Evolutionary conservation across 306 rosid genomes (phyloP).

Genomic region (Coriaria nepalensis): DNA sequence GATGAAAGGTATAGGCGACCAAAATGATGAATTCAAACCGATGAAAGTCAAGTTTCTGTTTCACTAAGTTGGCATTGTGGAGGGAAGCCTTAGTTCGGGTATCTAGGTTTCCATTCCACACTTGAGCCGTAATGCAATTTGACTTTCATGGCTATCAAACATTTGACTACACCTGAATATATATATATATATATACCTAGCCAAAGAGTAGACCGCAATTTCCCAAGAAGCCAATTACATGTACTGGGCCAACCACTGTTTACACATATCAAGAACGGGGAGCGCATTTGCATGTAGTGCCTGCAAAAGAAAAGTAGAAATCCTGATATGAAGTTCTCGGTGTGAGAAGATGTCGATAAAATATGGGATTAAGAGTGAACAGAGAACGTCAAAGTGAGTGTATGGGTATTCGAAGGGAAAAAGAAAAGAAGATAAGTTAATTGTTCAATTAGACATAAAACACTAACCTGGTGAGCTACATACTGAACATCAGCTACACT

Average conservation of each 20-base stretch:
- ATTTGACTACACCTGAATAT: conserved; percentile 4
- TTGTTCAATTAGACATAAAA: no score
- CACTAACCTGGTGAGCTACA: conserved; percentile 91
- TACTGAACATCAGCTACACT: conserved; percentile 98
- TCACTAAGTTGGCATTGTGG: no score
- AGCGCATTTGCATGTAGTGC: conserved; percentile 94
- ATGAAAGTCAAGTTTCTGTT: no score
- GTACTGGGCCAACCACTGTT: conserved; percentile 96
- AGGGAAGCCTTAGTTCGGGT: no score
- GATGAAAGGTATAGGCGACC: no score
- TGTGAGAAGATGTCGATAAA: no score
- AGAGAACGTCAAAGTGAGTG: no score
- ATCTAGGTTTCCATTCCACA: no score
- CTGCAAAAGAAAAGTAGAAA: conserved; percentile 33
- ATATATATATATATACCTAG: conserved; percentile 16
- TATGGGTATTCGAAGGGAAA: no score
- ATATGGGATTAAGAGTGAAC: no score
- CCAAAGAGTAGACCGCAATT: conserved; percentile 1
- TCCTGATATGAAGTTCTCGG: background rate
- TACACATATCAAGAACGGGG: conserved; percentile 97
- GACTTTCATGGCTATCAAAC: conserved; percentile 11
- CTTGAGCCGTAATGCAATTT: background rate
- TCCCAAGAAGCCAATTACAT: conserved; percentile 37
- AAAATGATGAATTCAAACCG: no score
- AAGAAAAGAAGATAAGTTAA: no score